These are phyloP conservation scores for Trametes cubensis DNA, from an alignment of 768 basidiomycete species.

Conservation along the genomic window DNA sequence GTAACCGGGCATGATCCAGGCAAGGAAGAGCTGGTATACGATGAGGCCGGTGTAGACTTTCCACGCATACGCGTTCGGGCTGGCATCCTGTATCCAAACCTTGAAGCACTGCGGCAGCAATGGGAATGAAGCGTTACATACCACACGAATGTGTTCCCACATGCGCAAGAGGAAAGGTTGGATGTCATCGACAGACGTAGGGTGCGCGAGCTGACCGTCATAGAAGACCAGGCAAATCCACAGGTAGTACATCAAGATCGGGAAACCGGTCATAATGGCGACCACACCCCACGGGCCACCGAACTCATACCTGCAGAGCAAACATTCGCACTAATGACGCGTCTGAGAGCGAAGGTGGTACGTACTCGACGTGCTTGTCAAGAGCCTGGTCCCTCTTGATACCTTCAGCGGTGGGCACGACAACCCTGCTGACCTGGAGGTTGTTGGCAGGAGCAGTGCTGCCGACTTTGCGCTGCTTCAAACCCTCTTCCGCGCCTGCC, in stretches of 20 bases:
- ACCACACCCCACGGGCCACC: constrained; percentile 91
- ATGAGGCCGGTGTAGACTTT: constrained; percentile 90
- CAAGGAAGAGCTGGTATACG: constrained; percentile 86
- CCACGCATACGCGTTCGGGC: constrained; percentile 86
- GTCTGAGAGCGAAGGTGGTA: constrained; percentile 1
- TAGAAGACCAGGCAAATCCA: constrained; percentile 98
- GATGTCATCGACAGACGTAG: constrained; percentile 69
- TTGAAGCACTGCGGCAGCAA: neutral
- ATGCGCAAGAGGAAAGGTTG: constrained; percentile 77
- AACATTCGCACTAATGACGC: constrained; percentile 1
- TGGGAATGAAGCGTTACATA: constrained; percentile 39
- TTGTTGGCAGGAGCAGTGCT: constrained; percentile 13
- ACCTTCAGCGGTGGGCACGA: constrained; percentile 64
- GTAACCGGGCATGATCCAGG: constrained; percentile 89
- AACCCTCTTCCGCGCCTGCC: constrained; percentile 19
- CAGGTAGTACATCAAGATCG: constrained; percentile 96
- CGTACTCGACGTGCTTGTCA: constrained; percentile 47
- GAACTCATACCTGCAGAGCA: constrained; percentile 83
- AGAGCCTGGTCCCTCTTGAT: constrained; percentile 72
- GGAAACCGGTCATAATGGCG: constrained; percentile 94
- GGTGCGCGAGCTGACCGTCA: constrained; percentile 78
- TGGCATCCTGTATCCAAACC: constrained; percentile 77
- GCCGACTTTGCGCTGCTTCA: constrained; percentile 22
- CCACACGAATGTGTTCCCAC: constrained; percentile 83
- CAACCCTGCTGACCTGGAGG: constrained; percentile 29